Base-by-base conservation (phyloP, 2,329 filamentous ascomycete genomes). In the Juglanconis sp. region DNA sequence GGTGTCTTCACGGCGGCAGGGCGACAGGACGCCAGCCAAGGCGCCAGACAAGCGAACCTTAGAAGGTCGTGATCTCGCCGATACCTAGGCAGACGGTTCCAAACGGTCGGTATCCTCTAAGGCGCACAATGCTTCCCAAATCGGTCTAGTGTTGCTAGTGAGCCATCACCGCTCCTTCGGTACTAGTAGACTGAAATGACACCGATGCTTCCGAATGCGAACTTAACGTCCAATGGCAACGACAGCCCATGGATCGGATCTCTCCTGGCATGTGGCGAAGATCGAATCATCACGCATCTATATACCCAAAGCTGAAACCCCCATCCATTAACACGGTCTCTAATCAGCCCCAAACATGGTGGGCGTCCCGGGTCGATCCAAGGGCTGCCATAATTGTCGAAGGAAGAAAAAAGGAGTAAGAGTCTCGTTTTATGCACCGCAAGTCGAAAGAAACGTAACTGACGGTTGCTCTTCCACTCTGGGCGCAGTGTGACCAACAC, bases 401-500 rank as follows among this genome's bases (percentile, higher is more conserved):
- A 61, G 40, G 31, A 57, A 50, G n/a, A 61, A 54, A 36, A 61
- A 58, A 47, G 59, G 59, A 11, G 59, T 61, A 8, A 57, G 44
- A 24, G 24, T 24, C 24, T 24, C 24, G 2, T 24, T 24, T 24
- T 24, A 24, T 24, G 2, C 24, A 24, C 24, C 24, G 24, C 24
- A 24, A 24, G 24, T 24, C 24, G 24, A 24, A 24, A 24, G 24
- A 24, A 24, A 24, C 24, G 24, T 24, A 24, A 24, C 24, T 24
- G 24, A 24, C 24, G 24, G 24, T 24, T 24, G 24, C 24, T 24
- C 24, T 24, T 24, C 24, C 24, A 24, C 24, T 24, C 24, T 24
- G 24, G 24, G 24, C 24, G 24, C 24, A 68, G 66, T 68, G 66
- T 59, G 66, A 68, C 32, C 65, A 66, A 31, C 59, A 59, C 24